A percentile compares a stretch with the other conserved stretches of the same genome.
These are phyloP conservation scores for Hypoxylon sp. DNA, from an alignment of 2,329 filamentous ascomycete species.

Conservation along the genomic window DNA sequence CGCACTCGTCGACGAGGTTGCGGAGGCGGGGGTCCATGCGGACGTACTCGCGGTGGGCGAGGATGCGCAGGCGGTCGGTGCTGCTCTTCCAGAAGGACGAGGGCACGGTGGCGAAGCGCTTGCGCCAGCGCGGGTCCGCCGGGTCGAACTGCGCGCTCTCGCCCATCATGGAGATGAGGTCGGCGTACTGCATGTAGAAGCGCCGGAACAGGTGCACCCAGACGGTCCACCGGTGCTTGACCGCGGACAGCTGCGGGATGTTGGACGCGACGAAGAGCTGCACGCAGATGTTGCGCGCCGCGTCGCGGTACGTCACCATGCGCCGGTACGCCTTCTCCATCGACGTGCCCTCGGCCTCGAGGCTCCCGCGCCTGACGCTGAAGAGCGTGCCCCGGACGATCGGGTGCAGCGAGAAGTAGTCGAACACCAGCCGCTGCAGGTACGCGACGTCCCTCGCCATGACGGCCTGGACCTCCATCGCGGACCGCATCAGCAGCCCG, in stretches of 20 bases:
- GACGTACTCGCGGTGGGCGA: slow-evolving; percentile 36
- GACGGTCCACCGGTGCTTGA: slow-evolving; percentile 6
- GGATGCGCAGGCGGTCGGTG: slow-evolving; percentile 17
- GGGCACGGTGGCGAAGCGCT: slow-evolving; percentile 28
- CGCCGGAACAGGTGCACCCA: slow-evolving; percentile 18
- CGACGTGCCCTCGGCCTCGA: not conserved
- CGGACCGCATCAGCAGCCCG: slow-evolving; percentile 28
- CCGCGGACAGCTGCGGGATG: not conserved
- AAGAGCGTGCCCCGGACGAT: not conserved
- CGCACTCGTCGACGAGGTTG: slow-evolving; percentile 31
- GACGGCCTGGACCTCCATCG: slow-evolving; percentile 1
- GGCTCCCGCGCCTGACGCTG: not conserved
- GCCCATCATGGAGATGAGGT: slow-evolving; percentile 18
- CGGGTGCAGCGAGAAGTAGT: slow-evolving; percentile 19
- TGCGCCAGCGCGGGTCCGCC: slow-evolving; percentile 27
- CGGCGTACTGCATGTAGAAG: slow-evolving; percentile 4
- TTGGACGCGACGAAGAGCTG: not conserved
- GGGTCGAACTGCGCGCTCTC: not conserved
- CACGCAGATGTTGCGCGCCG: not conserved
- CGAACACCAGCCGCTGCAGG: slow-evolving; percentile 37
- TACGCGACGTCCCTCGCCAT: slow-evolving; percentile 26
- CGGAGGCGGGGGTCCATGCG: slow-evolving; percentile 35
- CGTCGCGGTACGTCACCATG: not conserved
- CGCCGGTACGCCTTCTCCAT: slow-evolving; percentile 3
- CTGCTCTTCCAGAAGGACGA: slow-evolving; percentile 32